Percentiles rank a stretch among this genome's conserved stretches.
Conservation (phyloP, 306 rosid species). For the Ormosia semicastrata region DNA sequence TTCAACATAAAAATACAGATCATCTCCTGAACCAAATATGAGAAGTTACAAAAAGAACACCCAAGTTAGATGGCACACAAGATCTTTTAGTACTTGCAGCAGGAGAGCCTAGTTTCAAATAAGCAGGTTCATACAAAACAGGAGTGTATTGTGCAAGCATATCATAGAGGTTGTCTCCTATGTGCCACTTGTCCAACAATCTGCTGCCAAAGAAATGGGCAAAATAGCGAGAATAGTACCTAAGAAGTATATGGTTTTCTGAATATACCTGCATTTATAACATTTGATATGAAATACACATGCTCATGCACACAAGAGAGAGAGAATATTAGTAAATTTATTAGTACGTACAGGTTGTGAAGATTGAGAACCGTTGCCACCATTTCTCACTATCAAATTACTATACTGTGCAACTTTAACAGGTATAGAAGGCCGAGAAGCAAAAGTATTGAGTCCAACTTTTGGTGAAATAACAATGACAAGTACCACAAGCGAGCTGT, state of each 20-base stretch:
- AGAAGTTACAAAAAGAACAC: slow-evolving; percentile 12
- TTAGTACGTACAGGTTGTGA: slow-evolving; percentile 71
- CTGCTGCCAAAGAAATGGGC: slow-evolving; percentile 39
- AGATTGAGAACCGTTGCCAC: slow-evolving; percentile 66
- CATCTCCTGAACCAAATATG: background rate
- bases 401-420: slow-evolving; percentile 62
- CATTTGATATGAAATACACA: no score
- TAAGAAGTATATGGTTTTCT: background rate
- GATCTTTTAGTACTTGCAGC: slow-evolving; percentile 59
- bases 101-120: slow-evolving; percentile 62
- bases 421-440: slow-evolving; percentile 60
- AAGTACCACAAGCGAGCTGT: slow-evolving; percentile 47
- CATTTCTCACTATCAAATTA: slow-evolving; percentile 58
- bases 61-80: slow-evolving; percentile 10
- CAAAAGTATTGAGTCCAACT: slow-evolving; percentile 44
- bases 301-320: background rate
- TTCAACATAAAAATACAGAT: slow-evolving; percentile 10
- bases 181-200: slow-evolving; percentile 69
- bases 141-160: slow-evolving; percentile 61
- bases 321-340: slow-evolving; percentile 11
- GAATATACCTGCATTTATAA: no score
- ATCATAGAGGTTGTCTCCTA: slow-evolving; percentile 63
- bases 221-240: slow-evolving; percentile 21
- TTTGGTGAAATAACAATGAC: slow-evolving; percentile 59
- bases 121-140: slow-evolving; percentile 64